phyloP scores from a whole-genome alignment of 116 monocot species.

The Thalassia testudinum region DNA sequence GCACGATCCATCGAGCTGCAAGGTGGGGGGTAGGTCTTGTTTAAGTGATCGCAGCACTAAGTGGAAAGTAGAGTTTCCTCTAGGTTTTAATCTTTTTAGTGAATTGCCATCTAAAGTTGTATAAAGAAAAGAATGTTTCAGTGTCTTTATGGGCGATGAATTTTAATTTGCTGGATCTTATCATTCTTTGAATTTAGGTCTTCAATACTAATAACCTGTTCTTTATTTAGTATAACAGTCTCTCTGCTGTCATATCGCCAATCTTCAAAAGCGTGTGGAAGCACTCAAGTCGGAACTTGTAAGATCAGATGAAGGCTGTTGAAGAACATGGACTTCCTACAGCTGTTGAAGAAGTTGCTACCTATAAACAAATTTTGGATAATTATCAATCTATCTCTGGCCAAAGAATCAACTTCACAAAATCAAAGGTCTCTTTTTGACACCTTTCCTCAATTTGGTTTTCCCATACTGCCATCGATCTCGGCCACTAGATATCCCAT shows the following conservation, averaged over 20 bases:
- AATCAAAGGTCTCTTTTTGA: too few relatives aligned
- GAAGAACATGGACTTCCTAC: constrained; percentile 52
- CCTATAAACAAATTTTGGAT: too few relatives aligned
- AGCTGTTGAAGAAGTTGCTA: too few relatives aligned
- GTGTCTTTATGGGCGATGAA: not conserved
- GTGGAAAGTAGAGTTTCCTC: not conserved
- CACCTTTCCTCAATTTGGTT: too few relatives aligned
- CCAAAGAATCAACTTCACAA: too few relatives aligned
- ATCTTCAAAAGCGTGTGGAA: constrained; percentile 37
- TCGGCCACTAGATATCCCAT: too few relatives aligned
- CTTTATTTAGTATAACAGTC: constrained; percentile 28
- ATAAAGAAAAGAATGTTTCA: not conserved
- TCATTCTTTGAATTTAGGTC: not conserved
- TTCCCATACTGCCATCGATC: too few relatives aligned
- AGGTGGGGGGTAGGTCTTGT: constrained; percentile 43
- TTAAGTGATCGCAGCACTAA: not conserved
- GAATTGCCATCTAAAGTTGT: not conserved
- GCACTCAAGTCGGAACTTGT: constrained; percentile 73
- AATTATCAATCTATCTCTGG: too few relatives aligned
- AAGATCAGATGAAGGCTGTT: constrained; percentile 48
- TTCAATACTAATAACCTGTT: not conserved
- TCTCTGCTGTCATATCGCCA: constrained; percentile 44
- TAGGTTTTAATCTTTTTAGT: not conserved
- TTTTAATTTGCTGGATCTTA: not conserved
- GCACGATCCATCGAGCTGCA: constrained; percentile 90